Evolutionary conservation across 345 rosid genomes (phyloP).

Genomic region (Syzygium jambos): DNA sequence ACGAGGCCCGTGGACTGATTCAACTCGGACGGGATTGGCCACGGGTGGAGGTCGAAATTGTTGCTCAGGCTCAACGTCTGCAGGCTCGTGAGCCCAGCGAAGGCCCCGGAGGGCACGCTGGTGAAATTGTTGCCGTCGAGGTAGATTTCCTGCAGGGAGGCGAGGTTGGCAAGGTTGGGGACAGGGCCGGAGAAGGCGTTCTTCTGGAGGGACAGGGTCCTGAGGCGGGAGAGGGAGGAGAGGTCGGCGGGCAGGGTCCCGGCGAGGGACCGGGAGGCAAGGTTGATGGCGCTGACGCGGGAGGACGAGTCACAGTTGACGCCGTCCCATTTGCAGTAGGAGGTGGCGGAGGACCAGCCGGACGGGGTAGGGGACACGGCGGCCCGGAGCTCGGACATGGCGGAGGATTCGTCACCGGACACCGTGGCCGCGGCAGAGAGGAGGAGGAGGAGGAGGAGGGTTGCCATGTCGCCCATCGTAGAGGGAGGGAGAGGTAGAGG

Average conservation of each 20-base stretch:
- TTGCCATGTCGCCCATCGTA: not conserved
- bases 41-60: constrained; percentile 23
- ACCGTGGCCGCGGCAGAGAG: not conserved
- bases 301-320: constrained; percentile 31
- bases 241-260: constrained; percentile 48
- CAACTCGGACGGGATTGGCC: constrained; percentile 58
- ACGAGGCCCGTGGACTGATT: constrained; percentile 20
- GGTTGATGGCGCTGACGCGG: constrained; percentile 37
- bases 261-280: constrained; percentile 19
- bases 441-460: constrained; percentile 6
- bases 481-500: not conserved
- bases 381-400: constrained; percentile 37
- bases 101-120: constrained; percentile 36
- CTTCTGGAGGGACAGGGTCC: constrained; percentile 26
- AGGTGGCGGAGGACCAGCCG: constrained; percentile 38
- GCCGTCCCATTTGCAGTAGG: constrained; percentile 57
- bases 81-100: constrained; percentile 46
- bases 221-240: constrained; percentile 44
- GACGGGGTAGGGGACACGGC: constrained; percentile 41
- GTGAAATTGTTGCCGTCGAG: constrained; percentile 49
- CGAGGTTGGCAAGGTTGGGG: constrained; percentile 51
- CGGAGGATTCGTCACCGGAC: constrained; percentile 40
- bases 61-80: constrained; percentile 32
- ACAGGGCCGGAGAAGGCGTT: constrained; percentile 48
- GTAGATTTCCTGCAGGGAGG: constrained; percentile 27